These are phyloP conservation scores for Magnusiomyces tetraspermus DNA, from an alignment of 1,139 yeast species.

Conservation along the genomic window DNA sequence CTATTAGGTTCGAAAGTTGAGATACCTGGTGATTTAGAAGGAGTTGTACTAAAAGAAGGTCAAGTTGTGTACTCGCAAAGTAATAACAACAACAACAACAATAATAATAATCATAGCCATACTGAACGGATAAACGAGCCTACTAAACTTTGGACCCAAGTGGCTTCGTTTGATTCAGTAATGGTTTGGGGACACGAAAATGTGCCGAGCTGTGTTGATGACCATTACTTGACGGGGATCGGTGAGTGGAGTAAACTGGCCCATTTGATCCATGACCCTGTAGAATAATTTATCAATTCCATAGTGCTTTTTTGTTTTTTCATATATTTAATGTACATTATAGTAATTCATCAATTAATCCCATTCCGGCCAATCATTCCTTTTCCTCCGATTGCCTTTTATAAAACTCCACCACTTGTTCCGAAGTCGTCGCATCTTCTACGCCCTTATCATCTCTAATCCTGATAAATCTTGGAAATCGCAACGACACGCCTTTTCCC, in stretches of 20 bases:
- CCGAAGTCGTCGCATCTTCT: slow-evolving; percentile 85
- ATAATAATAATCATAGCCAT: no score
- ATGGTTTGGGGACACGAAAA: slow-evolving; percentile 23
- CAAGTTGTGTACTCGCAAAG: no score
- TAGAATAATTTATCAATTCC: not conserved
- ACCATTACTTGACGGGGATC: slow-evolving; percentile 23
- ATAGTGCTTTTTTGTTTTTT: not conserved
- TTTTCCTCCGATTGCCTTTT: slow-evolving; percentile 71
- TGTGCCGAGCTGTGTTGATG: slow-evolving; percentile 18
- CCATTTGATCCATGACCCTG: slow-evolving; percentile 4
- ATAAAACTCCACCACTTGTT: slow-evolving; percentile 85
- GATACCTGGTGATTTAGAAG: not conserved
- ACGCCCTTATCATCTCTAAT: slow-evolving; percentile 79
- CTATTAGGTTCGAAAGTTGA: not conserved
- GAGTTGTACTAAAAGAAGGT: not conserved
- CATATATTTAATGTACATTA: not conserved
- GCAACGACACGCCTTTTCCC: slow-evolving; percentile 80
- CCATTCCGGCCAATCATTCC: slow-evolving; percentile 14
- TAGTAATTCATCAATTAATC: not conserved
- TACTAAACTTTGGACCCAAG: not conserved
- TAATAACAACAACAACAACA: no score
- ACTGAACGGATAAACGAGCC: no score
- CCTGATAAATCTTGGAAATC: slow-evolving; percentile 85
- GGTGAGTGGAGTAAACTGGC: slow-evolving; percentile 23
- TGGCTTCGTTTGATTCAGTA: not conserved